phyloP scores from a whole-genome alignment of 352 stramenopile genomes.

The Phytophthora sp. region DNA sequence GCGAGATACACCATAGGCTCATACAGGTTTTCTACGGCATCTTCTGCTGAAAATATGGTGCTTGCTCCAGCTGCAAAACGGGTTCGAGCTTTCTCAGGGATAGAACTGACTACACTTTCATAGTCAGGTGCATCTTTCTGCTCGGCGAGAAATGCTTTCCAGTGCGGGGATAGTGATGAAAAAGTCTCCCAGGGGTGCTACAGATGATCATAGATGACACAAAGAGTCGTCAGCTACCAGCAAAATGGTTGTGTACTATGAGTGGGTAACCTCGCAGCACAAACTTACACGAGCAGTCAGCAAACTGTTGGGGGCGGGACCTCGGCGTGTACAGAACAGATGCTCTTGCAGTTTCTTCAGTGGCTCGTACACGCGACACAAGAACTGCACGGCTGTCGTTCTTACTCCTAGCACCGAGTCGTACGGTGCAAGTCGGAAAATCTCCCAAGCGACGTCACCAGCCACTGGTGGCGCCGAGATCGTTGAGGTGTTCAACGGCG shows the following conservation, averaged over 20 bases:
- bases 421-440: conserved; percentile 82
- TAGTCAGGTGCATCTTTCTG: conserved; percentile 65
- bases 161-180: conserved; percentile 72
- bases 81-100: conserved; percentile 52
- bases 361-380: conserved; percentile 71
- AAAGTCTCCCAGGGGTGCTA: conserved; percentile 91
- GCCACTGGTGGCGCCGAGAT: conserved; percentile 76
- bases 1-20: conserved; percentile 86
- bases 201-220: background rate
- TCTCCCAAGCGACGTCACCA: conserved; percentile 81
- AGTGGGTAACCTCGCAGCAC: background rate
- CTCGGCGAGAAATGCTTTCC: conserved; percentile 49
- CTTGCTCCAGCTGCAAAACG: conserved; percentile 56
- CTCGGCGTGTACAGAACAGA: conserved; percentile 46
- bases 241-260: background rate
- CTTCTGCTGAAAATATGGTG: conserved; percentile 38
- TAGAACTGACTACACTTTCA: conserved; percentile 41
- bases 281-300: conserved; percentile 51
- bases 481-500: conserved; percentile 49
- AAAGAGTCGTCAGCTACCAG: conserved; percentile 5
- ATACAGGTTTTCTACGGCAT: conserved; percentile 66
- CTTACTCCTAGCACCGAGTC: conserved; percentile 70
- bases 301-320: conserved; percentile 34
- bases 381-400: conserved; percentile 67
- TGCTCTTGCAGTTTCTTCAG: conserved; percentile 65